phyloP scores from a whole-genome alignment of 306 rosid species.

The Medicago ruthenica region DNA sequence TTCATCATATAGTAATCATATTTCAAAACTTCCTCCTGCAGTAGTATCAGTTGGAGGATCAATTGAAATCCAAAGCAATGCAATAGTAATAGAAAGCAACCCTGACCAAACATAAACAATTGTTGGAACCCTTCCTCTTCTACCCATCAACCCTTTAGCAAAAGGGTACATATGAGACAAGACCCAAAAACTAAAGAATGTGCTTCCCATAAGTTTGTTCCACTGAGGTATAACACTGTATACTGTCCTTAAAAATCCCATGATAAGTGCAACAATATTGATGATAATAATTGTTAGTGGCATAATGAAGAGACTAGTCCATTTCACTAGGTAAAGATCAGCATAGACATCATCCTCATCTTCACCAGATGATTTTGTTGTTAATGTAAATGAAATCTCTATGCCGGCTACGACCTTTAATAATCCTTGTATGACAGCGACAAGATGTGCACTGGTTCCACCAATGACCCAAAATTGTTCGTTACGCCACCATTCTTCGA shows the following conservation, averaged over 20 bases:
- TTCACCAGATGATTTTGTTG: conserved; percentile 65
- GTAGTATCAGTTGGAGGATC: conserved; percentile 60
- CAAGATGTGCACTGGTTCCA: conserved; percentile 88
- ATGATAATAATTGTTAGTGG: conserved; percentile 67
- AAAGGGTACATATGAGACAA: conserved; percentile 89
- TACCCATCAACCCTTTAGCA: conserved; percentile 89
- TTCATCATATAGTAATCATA: conserved; percentile 28
- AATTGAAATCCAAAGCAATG: conserved; percentile 71
- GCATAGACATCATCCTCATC: conserved; percentile 70
- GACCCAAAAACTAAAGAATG: conserved; percentile 86
- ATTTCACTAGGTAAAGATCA: conserved; percentile 74
- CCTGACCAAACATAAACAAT: conserved; percentile 81
- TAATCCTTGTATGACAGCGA: conserved; percentile 77
- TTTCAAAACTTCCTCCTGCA: conserved; percentile 23
- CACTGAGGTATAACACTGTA: conserved; percentile 82
- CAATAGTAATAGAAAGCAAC: conserved; percentile 68
- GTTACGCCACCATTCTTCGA: conserved; percentile 87
- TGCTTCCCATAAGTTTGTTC: conserved; percentile 70
- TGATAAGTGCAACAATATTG: conserved; percentile 62
- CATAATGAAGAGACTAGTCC: conserved; percentile 84
- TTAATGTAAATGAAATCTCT: conserved; percentile 73
- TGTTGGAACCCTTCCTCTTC: conserved; percentile 82
- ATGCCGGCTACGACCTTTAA: conserved; percentile 74
- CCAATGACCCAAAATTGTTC: conserved; percentile 93
- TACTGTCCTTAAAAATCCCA: conserved; percentile 70